Evolutionary conservation across 345 rosid genomes (phyloP).

Genomic region (Garcia nutans): DNA sequence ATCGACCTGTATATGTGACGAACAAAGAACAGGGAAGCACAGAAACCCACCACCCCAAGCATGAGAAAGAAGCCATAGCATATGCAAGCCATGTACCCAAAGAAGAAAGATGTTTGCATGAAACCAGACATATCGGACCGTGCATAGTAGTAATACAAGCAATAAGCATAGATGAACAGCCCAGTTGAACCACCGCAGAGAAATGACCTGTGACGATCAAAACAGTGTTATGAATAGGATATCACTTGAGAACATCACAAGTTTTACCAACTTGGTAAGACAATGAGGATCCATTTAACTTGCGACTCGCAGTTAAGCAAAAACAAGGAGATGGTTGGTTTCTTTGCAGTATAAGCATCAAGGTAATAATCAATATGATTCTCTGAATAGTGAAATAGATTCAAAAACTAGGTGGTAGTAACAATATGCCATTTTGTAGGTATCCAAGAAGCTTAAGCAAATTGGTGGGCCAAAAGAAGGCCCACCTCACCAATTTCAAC

Average conservation of each 20-base stretch:
- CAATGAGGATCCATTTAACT: too few species aligned
- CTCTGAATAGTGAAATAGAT: neutral
- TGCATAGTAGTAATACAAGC: conserved; percentile 44
- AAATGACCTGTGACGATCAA: conserved; percentile 29
- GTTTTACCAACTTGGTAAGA: neutral
- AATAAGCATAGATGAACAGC: conserved; percentile 37
- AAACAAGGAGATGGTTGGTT: neutral
- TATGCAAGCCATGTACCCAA: conserved; percentile 53
- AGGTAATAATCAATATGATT: neutral
- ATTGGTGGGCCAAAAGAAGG: too few species aligned
- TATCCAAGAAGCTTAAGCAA: neutral
- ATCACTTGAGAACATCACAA: neutral
- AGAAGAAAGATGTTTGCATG: conserved; percentile 51
- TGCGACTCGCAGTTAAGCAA: neutral
- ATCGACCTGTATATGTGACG: conserved; percentile 48
- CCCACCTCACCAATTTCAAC: too few species aligned
- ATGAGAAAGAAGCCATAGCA: conserved; percentile 49
- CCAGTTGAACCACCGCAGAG: conserved; percentile 50
- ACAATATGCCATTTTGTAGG: neutral
- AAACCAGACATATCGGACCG: conserved; percentile 46
- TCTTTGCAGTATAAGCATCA: neutral
- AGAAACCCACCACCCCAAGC: conserved; percentile 45
- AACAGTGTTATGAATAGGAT: neutral
- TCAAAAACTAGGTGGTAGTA: neutral
- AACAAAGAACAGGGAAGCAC: conserved; percentile 40